Evolutionary conservation across 2,329 filamentous ascomycete species (phyloP), one percentile per base, ranked within the genome.

Genomic region (Didymella pinodella): DNA sequence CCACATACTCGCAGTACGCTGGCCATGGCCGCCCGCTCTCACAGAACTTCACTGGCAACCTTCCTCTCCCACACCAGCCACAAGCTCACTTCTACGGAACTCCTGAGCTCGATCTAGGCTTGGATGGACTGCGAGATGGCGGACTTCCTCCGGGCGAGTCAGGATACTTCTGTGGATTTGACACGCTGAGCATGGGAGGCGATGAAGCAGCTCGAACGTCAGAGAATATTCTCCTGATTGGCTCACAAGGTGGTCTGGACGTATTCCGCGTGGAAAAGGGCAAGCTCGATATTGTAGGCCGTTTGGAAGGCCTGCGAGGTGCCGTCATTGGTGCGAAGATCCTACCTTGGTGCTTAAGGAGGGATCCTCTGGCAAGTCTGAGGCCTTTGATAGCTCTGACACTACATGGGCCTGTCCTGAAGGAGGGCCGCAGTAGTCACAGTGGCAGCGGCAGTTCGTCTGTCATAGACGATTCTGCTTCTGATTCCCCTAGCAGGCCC

Each of bases 241-340:
- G 93, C 1, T 92, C 88, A 65, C 90, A 96, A 73, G 91, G 92
- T 41, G 89, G 89, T 1, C 73, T 97, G 48, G 90, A 94, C 63
- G 84, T 97, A 16, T 89, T 91, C 65, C 83, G 86, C 20, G 84
- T 96, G 29, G 86, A 88, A 43, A 91, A 89, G 70, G 87, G 88
- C 61, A 90, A 90, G 48, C 76, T 92, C 53, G 89, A 92, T 54
- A 83, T 86, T 22, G 79, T 92, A 29, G 88, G 88, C 20, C 86
- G 86, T 55, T 79, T 97, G 47, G 89, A 90, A 70, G 92, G 91
- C 4, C 81, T 97, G 28, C 86, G 88, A 67, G 94, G 94, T 40
- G 88, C 88, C 22, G 91, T 97, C 1, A 82, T 92, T 63, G 85
- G 90, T 64, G 93, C 93, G 54, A 96, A 94, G 77, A 87, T 97